Conservation (phyloP, 495 filamentous ascomycete species). For the Daldinia loculata region DNA sequence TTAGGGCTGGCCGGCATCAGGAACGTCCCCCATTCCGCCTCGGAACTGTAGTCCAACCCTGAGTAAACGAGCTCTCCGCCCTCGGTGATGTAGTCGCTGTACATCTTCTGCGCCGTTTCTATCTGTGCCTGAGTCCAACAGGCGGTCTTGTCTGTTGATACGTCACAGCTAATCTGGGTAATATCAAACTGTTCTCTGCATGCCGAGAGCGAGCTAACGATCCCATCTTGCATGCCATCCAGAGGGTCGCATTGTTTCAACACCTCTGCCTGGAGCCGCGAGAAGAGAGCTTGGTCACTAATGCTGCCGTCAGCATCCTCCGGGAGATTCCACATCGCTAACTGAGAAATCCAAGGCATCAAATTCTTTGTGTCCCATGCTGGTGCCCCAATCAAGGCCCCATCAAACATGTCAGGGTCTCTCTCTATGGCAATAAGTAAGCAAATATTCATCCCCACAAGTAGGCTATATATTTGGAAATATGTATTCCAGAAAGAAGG, state of each 20-base stretch:
- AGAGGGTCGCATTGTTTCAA: slow-evolving; percentile 68
- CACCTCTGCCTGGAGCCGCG: slow-evolving; percentile 62
- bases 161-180: slow-evolving; percentile 58
- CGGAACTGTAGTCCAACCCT: slow-evolving; percentile 51
- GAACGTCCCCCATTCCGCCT: slow-evolving; percentile 46
- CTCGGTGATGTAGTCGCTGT: slow-evolving; percentile 59
- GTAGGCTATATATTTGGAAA: background rate
- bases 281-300: slow-evolving; percentile 54
- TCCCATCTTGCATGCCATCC: slow-evolving; percentile 67
- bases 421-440: slow-evolving; percentile 19
- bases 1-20: slow-evolving; percentile 45
- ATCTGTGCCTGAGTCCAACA: slow-evolving; percentile 65
- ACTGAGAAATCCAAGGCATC: slow-evolving; percentile 51
- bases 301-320: slow-evolving; percentile 59
- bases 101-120: slow-evolving; percentile 60
- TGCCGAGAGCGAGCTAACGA: slow-evolving; percentile 65
- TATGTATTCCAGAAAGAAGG: background rate
- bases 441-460: background rate
- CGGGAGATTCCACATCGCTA: slow-evolving; percentile 46
- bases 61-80: slow-evolving; percentile 65
- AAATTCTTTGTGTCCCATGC: slow-evolving; percentile 57
- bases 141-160: slow-evolving; percentile 42
- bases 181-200: slow-evolving; percentile 57
- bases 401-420: slow-evolving; percentile 37
- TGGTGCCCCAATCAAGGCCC: slow-evolving; percentile 38